Evolutionary conservation across 2,329 filamentous ascomycete genomes (phyloP), one percentile per base, ranked within the genome.

Genomic region (Penicillium sp.): DNA sequence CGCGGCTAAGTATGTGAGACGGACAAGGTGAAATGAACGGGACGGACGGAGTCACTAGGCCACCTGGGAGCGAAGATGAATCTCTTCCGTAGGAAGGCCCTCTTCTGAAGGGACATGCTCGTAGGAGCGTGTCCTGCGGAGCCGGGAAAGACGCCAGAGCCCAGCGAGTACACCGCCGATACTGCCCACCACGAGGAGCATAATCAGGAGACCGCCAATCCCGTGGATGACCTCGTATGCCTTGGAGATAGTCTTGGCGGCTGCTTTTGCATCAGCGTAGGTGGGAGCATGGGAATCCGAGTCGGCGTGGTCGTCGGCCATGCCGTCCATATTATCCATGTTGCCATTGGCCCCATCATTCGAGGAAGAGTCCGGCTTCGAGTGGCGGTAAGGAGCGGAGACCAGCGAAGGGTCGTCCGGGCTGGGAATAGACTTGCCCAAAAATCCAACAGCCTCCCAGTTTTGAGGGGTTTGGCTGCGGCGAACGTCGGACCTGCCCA

Each of bases 381-480:
- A 36, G 13, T 51, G 47, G 3, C 49, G 42, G 27, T 54, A 50
- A 13, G 34, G 40, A 2, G 48, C 40, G 7, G 47, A 46, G 23
- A 57, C 45, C 26, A 56, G 39, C 1, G 56, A 47, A 2, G 60
- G 61, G 34, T 64, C 55, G 30, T 60, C 54, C 1, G 60, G 54
- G 4, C 40, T 44, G 10, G 60, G 61, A 17, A 40, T 43, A 1
- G 37, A 37, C 1, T 19, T 21, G 7, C 54, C 53, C 6, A 44
- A 44, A 43, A 61, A 64, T 4, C 61, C 61, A 6, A 51, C 59
- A n/a, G 56, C 48, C 13, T 50, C 44, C 61, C 61, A 64, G 39
- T 63, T 54, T 13, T 30, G 33, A 1, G 59, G 61, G 2, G 50
- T 52, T 6, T 43, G 35, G 18, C 51, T 62, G 19, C 56, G 58